Base-by-base conservation (phyloP, 768 basidiomycete genomes). In the Cubamyces sp. region DNA sequence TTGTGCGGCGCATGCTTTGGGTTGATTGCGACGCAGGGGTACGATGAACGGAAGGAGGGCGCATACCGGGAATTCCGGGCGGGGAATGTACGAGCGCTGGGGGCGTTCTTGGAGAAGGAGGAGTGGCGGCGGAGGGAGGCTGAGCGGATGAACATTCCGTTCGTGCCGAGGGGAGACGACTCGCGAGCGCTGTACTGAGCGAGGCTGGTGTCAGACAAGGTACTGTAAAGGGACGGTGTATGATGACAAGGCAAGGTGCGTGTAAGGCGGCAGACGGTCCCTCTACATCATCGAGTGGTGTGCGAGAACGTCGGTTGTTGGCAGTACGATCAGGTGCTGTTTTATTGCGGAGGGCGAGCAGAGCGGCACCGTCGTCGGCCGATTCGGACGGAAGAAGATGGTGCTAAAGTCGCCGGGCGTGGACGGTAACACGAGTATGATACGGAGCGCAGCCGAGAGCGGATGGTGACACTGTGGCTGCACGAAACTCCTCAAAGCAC, bases 21-120 rank as follows among this genome's bases (percentile, higher is more conserved):
- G 25, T 47, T n/a, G 37, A 47, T 9, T 37, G 48, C 30, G 25
- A 43, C 37, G 53, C 71, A 94, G 92, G 79, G 82, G 34, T 82
- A 84, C 71, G 86, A 87, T 67, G 76, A 78, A 21, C 84, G 85
- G 70, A 91, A 93, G 69, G 79, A 81, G 67, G 80, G 84, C 0
- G 84, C 84, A 7, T 95, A 90, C 73, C 87, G 90, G 66, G 94
- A 93, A 41, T 96, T 92, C 71, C 88, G 81, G 30, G 89, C 88
- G 23, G 75, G 80, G 52, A 91, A 89, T 43, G 78, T 97, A 11
- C 69, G 63, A 14, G 80, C 81, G 3, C 76, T 97, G 14, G 78
- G 89, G 47, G 73, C 73, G 26, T 93, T 91, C 73, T 73, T 96
- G 66, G 85, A 90, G 73, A 88, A 90, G 75, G 88, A 90, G 71